Conservation (phyloP, 352 stramenopile species). For the Phytophthora foliorum region DNA sequence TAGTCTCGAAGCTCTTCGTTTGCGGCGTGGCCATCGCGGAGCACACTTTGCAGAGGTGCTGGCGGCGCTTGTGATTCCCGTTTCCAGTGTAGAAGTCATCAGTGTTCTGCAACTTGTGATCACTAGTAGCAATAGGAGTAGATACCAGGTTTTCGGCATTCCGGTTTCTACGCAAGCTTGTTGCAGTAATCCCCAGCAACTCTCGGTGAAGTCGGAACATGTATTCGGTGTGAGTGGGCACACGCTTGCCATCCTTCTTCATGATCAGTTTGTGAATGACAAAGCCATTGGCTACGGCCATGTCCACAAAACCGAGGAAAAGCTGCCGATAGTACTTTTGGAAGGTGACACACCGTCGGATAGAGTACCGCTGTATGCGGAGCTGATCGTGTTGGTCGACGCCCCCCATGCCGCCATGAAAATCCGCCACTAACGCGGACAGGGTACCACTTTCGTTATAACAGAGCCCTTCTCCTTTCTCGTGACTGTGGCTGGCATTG, state of each 20-base stretch:
- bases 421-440: conserved; percentile 1
- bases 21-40: conserved; percentile 6
- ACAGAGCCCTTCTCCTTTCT: background rate
- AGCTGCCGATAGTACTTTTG: conserved; percentile 36
- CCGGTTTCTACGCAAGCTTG: conserved; percentile 4
- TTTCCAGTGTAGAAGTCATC: background rate
- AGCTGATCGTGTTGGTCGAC: conserved; percentile 33
- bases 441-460: background rate
- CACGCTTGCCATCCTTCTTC: background rate
- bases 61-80: conserved; percentile 1
- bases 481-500: background rate
- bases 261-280: conserved; percentile 18
- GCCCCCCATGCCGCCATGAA: conserved; percentile 16
- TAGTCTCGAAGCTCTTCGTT: conserved; percentile 10
- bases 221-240: conserved; percentile 9
- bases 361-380: conserved; percentile 29
- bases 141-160: conserved; percentile 5
- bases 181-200: background rate
- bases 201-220: conserved; percentile 9
- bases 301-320: conserved; percentile 35
- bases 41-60: conserved; percentile 21
- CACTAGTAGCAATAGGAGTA: background rate
- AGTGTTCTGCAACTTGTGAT: conserved; percentile 1
- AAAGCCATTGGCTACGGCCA: conserved; percentile 22
- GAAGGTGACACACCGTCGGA: conserved; percentile 5